Conservation (phyloP, 495 filamentous ascomycete species). For the Xylaria nigripes region DNA sequence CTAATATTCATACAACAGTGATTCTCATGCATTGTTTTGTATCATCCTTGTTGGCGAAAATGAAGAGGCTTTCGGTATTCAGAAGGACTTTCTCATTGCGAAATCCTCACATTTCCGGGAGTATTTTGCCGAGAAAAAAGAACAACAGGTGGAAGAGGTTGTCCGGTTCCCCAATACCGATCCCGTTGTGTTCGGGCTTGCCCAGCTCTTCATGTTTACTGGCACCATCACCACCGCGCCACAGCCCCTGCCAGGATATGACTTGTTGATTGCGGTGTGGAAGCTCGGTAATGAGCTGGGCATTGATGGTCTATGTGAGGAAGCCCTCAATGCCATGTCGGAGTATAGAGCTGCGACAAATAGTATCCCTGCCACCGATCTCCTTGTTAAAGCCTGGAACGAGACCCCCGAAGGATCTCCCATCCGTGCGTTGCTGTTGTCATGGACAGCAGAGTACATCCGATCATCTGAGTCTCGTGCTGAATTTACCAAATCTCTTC, state of each 20-base stretch:
- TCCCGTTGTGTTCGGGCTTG: conserved; percentile 39
- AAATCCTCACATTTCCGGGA: conserved; percentile 40
- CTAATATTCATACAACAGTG: conserved; percentile 23
- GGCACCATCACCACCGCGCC: conserved; percentile 34
- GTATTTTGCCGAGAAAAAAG: conserved; percentile 28
- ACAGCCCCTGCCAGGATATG: conserved; percentile 37
- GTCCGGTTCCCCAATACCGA: conserved; percentile 39
- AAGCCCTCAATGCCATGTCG: conserved; percentile 43
- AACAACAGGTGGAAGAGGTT: conserved; percentile 34
- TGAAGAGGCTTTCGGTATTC: conserved; percentile 44
- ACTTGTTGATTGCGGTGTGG: conserved; percentile 44
- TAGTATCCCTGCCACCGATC: conserved; percentile 42
- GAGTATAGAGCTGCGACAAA: conserved; percentile 41
- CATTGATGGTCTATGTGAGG: conserved; percentile 45
- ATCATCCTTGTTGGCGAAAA: conserved; percentile 44
- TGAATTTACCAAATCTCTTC: conserved; percentile 45
- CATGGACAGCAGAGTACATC: conserved; percentile 52
- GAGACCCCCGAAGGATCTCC: conserved; percentile 47
- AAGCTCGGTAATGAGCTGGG: conserved; percentile 42
- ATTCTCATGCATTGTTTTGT: conserved; percentile 46
- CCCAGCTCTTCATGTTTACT: conserved; percentile 46
- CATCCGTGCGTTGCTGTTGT: conserved; percentile 44
- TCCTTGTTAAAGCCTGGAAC: conserved; percentile 47
- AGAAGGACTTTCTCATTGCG: conserved; percentile 45
- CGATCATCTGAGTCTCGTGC: conserved; percentile 39